These are phyloP conservation scores for Aciculosporium take DNA, from an alignment of 2,329 filamentous ascomycete genomes.

Conservation along the genomic window DNA sequence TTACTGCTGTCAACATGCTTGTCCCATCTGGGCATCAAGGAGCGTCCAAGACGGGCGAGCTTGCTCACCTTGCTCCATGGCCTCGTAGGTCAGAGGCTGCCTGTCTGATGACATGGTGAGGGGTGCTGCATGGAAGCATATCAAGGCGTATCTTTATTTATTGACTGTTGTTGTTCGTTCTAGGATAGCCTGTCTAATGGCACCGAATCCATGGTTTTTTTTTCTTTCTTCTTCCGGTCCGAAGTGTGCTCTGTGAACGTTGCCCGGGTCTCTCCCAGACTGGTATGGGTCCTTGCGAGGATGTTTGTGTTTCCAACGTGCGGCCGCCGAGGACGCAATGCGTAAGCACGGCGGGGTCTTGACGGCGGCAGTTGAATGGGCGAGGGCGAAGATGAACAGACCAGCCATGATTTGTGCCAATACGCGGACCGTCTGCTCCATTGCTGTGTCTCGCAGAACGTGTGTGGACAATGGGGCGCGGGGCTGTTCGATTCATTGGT, in stretches of 20 bases:
- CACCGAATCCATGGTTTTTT: not conserved
- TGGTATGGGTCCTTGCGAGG: no score
- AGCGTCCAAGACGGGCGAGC: not conserved
- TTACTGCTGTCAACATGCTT: not conserved
- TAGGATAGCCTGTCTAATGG: not conserved
- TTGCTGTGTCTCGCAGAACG: not conserved
- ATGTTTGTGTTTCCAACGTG: no score
- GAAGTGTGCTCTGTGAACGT: not conserved
- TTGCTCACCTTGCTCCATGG: constrained; percentile 1
- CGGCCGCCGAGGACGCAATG: not conserved
- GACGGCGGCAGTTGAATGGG: not conserved
- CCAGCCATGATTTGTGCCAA: not conserved
- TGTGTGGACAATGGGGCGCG: not conserved
- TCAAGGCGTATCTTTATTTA: not conserved
- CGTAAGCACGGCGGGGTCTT: not conserved
- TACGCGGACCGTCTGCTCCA: not conserved
- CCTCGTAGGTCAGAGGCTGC: constrained; percentile 1
- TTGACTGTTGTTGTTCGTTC: not conserved
- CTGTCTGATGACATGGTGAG: not conserved
- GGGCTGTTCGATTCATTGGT: not conserved
- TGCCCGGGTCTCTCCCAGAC: not conserved
- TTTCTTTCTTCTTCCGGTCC: no score
- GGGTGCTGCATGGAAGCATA: not conserved
- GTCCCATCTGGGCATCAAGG: not conserved
- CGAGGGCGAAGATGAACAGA: not conserved